These are phyloP conservation scores for Nemania sp. DNA, from an alignment of 2,329 filamentous ascomycete genomes.

Conservation along the genomic window DNA sequence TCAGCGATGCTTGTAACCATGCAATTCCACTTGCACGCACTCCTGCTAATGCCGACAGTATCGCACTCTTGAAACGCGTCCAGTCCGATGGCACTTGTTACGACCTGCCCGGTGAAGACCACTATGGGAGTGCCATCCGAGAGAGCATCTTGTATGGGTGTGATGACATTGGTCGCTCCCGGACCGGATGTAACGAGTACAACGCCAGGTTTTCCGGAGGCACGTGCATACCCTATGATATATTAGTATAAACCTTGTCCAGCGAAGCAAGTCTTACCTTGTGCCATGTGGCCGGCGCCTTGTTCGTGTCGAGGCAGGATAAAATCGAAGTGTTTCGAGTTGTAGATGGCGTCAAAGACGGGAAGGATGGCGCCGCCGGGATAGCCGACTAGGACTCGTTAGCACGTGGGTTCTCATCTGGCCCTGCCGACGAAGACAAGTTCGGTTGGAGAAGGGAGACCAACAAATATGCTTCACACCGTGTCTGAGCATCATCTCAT, in stretches of 20 bases:
- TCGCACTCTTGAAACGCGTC: constrained; percentile 15
- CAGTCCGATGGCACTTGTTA: constrained; percentile 79
- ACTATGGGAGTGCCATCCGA: constrained; percentile 96
- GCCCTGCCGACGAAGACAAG: constrained; percentile 14
- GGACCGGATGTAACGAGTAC: constrained; percentile 96
- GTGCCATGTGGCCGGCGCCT: constrained; percentile 97
- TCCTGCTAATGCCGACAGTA: constrained; percentile 10
- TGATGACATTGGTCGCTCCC: constrained; percentile 94
- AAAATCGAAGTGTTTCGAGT: constrained; percentile 95
- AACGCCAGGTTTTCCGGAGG: constrained; percentile 90
- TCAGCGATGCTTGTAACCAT: constrained; percentile 15
- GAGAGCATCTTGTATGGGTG: constrained; percentile 93
- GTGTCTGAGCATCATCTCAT: constrained; percentile 97
- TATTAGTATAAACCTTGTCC: constrained; percentile 20
- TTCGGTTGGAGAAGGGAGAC: constrained; percentile 45
- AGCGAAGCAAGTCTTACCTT: constrained; percentile 57
- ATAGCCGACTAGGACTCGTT: constrained; percentile 69
- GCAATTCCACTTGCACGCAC: constrained; percentile 16
- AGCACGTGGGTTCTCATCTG: constrained; percentile 10
- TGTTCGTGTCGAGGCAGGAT: constrained; percentile 95
- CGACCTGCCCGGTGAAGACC: constrained; percentile 93
- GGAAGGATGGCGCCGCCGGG: constrained; percentile 95
- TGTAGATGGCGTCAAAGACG: constrained; percentile 98
- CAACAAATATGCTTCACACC: constrained; percentile 91
- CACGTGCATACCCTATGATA: constrained; percentile 71